These are phyloP conservation scores for Coleophoma crateriformis DNA, from an alignment of 2,329 filamentous ascomycete genomes.

Conservation along the genomic window DNA sequence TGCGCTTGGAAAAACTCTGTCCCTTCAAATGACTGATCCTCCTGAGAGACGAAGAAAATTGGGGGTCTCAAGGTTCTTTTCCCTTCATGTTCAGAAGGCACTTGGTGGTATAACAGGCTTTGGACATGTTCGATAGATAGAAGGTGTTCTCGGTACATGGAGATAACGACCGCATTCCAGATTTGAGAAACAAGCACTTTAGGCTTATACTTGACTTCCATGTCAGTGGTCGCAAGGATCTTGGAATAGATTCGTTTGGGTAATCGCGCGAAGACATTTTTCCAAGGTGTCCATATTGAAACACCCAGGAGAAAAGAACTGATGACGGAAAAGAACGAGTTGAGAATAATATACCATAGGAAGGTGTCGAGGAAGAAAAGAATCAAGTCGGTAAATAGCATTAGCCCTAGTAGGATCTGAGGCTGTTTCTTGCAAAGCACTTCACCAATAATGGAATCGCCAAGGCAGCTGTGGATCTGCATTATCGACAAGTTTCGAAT, in stretches of 20 bases:
- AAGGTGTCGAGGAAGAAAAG: constrained; percentile 99
- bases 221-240: constrained; percentile 93
- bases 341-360: constrained; percentile 94
- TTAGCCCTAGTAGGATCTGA: constrained; percentile 74
- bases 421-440: constrained; percentile 77
- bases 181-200: constrained; percentile 99
- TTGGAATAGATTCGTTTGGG: constrained; percentile 99
- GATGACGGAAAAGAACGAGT: constrained; percentile 89
- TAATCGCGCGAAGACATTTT: constrained; percentile 96
- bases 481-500: constrained; percentile 85
- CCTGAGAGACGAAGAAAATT: constrained; percentile 98
- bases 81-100: constrained; percentile 96
- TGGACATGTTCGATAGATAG: constrained; percentile 97
- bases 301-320: constrained; percentile 97
- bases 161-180: constrained; percentile 99
- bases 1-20: constrained; percentile 95
- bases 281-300: constrained; percentile 97
- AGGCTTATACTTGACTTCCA: constrained; percentile 99
- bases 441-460: constrained; percentile 61
- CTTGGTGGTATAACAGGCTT: constrained; percentile 96
- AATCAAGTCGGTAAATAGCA: constrained; percentile 90
- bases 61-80: constrained; percentile 93
- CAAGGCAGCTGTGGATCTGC: constrained; percentile 72
- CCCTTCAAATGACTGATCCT: constrained; percentile 95
- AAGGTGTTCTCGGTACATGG: constrained; percentile 98